These are phyloP conservation scores for Talinum fruticosum DNA, from an alignment of 148 eudicot species.

Conservation along the genomic window DNA sequence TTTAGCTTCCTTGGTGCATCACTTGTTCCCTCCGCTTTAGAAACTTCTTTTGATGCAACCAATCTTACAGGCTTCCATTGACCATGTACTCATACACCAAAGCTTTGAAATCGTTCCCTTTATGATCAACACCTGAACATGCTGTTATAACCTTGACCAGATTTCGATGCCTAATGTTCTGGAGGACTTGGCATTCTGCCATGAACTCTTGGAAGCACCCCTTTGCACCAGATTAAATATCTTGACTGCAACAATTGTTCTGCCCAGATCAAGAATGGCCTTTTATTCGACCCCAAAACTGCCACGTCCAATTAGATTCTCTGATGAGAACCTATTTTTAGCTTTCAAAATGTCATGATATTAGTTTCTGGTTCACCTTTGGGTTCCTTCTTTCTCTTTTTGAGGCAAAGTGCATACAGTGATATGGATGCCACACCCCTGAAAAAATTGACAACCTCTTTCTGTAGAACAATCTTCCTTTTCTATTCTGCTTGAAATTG, in stretches of 20 bases:
- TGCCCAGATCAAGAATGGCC: conserved; percentile 11
- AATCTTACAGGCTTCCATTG: conserved; percentile 18
- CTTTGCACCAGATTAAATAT: conserved; percentile 9
- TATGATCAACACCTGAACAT: conserved; percentile 21
- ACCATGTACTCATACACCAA: conserved; percentile 29
- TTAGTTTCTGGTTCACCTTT: conserved; percentile 6
- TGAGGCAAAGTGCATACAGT: background rate
- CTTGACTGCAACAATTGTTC: conserved; percentile 13
- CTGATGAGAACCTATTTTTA: conserved; percentile 29
- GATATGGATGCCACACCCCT: background rate
- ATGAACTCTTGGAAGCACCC: conserved; percentile 24
- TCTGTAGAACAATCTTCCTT: background rate
- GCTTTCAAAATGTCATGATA: conserved; percentile 21
- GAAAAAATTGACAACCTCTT: background rate
- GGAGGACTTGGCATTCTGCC: conserved; percentile 27
- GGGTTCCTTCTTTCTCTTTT: background rate
- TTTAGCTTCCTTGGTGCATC: background rate
- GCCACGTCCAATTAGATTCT: conserved; percentile 26
- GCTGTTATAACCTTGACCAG: conserved; percentile 26
- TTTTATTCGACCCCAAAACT: conserved; percentile 31
- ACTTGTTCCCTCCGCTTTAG: background rate
- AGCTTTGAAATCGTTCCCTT: conserved; percentile 26
- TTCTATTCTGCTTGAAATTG: background rate
- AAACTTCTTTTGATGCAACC: conserved; percentile 22
- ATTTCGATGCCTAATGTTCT: conserved; percentile 17